Percentiles rank a stretch among this genome's conserved stretches.
phyloP scores from a whole-genome alignment of 108 stramenopile genomes.

The Asterionellopsis glacialis region DNA sequence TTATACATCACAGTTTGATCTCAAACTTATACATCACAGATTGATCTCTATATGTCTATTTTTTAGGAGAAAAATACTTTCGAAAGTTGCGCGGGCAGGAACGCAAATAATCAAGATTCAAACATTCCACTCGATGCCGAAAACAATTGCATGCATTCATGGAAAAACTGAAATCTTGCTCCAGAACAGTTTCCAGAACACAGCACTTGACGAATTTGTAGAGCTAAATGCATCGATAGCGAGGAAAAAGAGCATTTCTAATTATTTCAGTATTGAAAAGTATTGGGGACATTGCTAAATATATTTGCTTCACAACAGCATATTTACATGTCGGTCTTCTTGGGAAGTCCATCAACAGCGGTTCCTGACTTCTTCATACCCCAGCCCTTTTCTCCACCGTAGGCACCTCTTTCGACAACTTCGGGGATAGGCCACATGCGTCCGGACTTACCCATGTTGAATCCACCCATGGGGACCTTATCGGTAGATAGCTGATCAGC shows the following conservation, averaged over 20 bases:
- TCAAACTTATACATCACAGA: too few species aligned
- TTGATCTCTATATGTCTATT: too few species aligned
- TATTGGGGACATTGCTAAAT: background rate
- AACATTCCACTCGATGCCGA: too few species aligned
- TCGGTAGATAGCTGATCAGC: conserved; percentile 84
- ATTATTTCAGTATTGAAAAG: background rate
- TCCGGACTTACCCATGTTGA: conserved; percentile 90
- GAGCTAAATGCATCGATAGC: background rate
- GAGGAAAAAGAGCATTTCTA: background rate
- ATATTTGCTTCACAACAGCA: too few species aligned
- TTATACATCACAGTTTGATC: too few species aligned
- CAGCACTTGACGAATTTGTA: too few species aligned
- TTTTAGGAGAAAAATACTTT: too few species aligned
- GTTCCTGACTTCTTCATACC: conserved; percentile 86
- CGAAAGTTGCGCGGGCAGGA: too few species aligned
- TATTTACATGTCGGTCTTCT: conserved; percentile 44
- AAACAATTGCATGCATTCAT: too few species aligned
- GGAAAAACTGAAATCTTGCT: too few species aligned
- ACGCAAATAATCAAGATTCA: too few species aligned
- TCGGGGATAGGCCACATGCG: conserved; percentile 83
- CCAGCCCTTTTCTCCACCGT: conserved; percentile 84
- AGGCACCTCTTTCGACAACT: conserved; percentile 64
- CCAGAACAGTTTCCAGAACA: too few species aligned
- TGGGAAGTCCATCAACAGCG: conserved; percentile 76
- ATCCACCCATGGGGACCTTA: conserved; percentile 85